These are phyloP conservation scores for Starmerella floricola DNA, from an alignment of 805 yeast genomes.

Conservation along the genomic window DNA sequence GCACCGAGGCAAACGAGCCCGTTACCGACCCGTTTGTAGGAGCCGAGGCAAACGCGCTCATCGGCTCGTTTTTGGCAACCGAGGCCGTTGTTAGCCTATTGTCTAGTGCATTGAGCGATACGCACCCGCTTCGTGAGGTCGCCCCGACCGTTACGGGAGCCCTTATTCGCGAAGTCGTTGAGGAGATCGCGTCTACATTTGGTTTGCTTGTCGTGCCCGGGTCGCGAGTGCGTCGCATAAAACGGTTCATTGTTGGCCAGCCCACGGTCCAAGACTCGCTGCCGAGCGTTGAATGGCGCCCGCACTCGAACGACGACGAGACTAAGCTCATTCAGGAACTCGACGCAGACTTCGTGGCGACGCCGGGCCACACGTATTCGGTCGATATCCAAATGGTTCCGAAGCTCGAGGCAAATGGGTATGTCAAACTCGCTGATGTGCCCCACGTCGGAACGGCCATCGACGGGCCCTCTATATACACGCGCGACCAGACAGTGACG, in stretches of 20 bases:
- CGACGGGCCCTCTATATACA: conserved; percentile 43
- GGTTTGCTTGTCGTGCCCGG: conserved; percentile 85
- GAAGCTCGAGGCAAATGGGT: conserved; percentile 32
- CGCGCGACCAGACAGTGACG: conserved; percentile 76
- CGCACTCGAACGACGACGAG: conserved; percentile 20
- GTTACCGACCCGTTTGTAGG: conserved; percentile 68
- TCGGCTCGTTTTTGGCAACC: conserved; percentile 80
- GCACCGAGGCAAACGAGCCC: conserved; percentile 31
- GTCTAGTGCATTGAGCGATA: conserved; percentile 46
- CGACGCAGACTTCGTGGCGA: conserved; percentile 41
- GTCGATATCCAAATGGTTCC: conserved; percentile 74
- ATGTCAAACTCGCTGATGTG: conserved; percentile 24
- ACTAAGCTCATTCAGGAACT: conserved; percentile 35
- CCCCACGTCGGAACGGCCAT: conserved; percentile 24
- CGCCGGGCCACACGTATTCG: conserved; percentile 75
- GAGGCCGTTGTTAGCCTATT: conserved; percentile 73
- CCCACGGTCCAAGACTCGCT: conserved; percentile 89
- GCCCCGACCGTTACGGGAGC: conserved; percentile 46
- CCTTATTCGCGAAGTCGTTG: conserved; percentile 61
- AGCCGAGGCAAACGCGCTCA: conserved; percentile 72
- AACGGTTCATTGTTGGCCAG: conserved; percentile 93
- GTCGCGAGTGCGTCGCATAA: conserved; percentile 77
- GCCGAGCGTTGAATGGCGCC: conserved; percentile 58
- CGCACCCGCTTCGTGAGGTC: conserved; percentile 37
- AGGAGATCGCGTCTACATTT: conserved; percentile 72